Conservation (phyloP, 495 filamentous ascomycete species). For the Aspergillus kassunensis region DNA sequence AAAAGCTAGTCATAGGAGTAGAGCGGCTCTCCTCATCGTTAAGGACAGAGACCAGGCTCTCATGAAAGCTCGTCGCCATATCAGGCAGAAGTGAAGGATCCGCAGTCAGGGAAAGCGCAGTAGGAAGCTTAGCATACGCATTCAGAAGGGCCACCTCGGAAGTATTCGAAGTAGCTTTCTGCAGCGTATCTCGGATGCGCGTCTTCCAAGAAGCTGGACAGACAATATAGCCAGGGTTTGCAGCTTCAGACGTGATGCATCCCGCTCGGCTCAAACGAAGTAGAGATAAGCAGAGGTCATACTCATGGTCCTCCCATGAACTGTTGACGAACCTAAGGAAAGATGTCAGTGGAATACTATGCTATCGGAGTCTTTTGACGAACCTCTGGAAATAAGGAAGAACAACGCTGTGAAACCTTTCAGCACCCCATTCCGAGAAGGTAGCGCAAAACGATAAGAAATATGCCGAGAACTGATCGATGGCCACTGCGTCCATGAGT, state of each 20-base stretch:
- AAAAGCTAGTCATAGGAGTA: slow-evolving; percentile 23
- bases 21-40: slow-evolving; percentile 12
- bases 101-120: slow-evolving; percentile 33
- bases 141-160: slow-evolving; percentile 35
- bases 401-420: slow-evolving; percentile 73
- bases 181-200: slow-evolving; percentile 62
- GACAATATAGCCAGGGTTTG: slow-evolving; percentile 52
- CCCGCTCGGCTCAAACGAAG: slow-evolving; percentile 61
- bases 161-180: slow-evolving; percentile 26
- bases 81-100: slow-evolving; percentile 32
- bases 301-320: slow-evolving; percentile 66
- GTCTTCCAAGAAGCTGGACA: slow-evolving; percentile 67
- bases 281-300: slow-evolving; percentile 64
- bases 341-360: slow-evolving; percentile 7
- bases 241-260: slow-evolving; percentile 37
- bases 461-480: slow-evolving; percentile 54
- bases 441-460: slow-evolving; percentile 85
- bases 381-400: slow-evolving; percentile 78
- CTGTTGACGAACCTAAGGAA: slow-evolving; percentile 60
- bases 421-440: slow-evolving; percentile 64
- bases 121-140: slow-evolving; percentile 38
- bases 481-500: slow-evolving; percentile 60
- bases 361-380: neutral
- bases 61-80: slow-evolving; percentile 33
- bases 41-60: slow-evolving; percentile 26